A percentile compares a stretch with the other conserved stretches of the same genome.
Conservation (phyloP, 139 green algal species). For the Picochlorum sp. region DNA sequence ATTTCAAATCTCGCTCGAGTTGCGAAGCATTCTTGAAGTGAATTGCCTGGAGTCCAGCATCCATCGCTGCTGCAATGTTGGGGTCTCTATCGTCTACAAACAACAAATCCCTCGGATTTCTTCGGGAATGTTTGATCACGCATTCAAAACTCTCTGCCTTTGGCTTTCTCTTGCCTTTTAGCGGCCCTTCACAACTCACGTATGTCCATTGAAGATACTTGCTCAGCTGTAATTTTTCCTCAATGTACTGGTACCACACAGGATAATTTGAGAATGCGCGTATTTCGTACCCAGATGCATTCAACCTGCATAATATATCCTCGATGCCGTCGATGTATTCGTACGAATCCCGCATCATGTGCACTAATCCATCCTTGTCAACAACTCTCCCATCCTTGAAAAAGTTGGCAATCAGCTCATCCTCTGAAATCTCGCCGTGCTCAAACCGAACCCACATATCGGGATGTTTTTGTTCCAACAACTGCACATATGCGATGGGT, state of each 20-base stretch:
- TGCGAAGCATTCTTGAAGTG: slow-evolving; percentile 29
- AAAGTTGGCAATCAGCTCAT: slow-evolving; percentile 62
- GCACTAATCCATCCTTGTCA: slow-evolving; percentile 45
- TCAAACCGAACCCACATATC: slow-evolving; percentile 83
- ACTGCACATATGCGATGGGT: slow-evolving; percentile 16
- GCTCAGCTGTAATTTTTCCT: slow-evolving; percentile 63
- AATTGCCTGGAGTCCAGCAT: slow-evolving; percentile 33
- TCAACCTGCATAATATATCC: slow-evolving; percentile 49
- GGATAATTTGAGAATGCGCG: slow-evolving; percentile 77
- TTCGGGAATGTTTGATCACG: slow-evolving; percentile 25
- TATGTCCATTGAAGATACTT: slow-evolving; percentile 77
- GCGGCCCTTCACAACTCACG: slow-evolving; percentile 62
- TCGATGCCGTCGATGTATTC: slow-evolving; percentile 73
- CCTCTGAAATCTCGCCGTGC: slow-evolving; percentile 51
- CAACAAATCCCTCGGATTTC: slow-evolving; percentile 21
- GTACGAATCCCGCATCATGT: slow-evolving; percentile 64
- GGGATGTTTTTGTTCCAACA: slow-evolving; percentile 73
- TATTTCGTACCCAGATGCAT: slow-evolving; percentile 41
- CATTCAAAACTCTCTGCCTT: slow-evolving; percentile 34
- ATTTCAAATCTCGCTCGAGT: slow-evolving; percentile 31
- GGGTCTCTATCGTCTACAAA: slow-evolving; percentile 61
- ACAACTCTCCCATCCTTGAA: slow-evolving; percentile 65
- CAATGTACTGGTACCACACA: slow-evolving; percentile 63
- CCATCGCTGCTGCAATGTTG: slow-evolving; percentile 30
- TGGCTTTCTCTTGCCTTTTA: slow-evolving; percentile 65